Conservation (phyloP, 345 rosid species). For the Hibiscus syriacus region DNA sequence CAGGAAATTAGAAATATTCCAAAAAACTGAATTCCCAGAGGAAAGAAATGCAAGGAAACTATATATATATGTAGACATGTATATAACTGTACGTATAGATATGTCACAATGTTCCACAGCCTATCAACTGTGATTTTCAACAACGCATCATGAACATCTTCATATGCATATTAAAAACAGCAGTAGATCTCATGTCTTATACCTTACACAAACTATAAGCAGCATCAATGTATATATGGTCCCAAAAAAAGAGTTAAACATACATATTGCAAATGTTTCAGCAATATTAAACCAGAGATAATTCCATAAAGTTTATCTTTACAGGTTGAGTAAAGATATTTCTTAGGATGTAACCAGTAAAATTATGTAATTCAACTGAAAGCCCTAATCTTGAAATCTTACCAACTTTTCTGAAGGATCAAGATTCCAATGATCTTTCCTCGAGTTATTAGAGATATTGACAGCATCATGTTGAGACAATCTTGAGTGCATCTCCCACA, state of each 20-base stretch:
- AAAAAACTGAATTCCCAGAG: neutral
- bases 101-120: neutral
- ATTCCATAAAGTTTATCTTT: neutral
- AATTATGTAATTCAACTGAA: no score
- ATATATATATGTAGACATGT: no score
- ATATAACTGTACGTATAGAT: no score
- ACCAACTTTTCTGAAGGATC: slow-evolving; percentile 61
- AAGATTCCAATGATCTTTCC: slow-evolving; percentile 39
- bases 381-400: no score
- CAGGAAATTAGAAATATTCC: slow-evolving; percentile 1
- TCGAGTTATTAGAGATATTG: no score
- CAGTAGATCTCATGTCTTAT: no score
- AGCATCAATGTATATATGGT: neutral
- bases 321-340: neutral
- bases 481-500: no score
- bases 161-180: neutral
- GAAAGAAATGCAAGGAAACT: neutral
- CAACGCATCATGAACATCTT: neutral
- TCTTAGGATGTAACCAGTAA: no score
- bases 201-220: no score
- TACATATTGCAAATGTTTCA: no score
- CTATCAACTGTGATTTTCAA: neutral
- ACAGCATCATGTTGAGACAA: slow-evolving; percentile 28
- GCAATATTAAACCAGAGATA: neutral
- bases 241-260: neutral